phyloP scores from a whole-genome alignment of 225 moss, liverwort and hornwort species.

The Polytrichum formosum region DNA sequence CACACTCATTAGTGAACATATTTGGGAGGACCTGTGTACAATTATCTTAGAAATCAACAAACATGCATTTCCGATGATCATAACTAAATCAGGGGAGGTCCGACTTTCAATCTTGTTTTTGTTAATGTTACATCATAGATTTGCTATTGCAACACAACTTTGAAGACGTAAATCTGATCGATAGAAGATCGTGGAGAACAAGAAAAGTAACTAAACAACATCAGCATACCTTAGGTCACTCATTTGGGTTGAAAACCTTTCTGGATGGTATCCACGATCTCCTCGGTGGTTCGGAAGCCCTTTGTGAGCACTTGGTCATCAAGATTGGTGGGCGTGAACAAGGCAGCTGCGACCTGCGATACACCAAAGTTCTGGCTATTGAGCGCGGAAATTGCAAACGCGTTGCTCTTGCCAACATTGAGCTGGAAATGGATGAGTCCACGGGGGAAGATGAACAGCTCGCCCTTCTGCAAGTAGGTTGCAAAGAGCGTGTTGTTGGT shows the following conservation, averaged over 20 bases:
- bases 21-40: too few relatives aligned
- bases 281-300: background rate
- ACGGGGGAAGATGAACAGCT: conserved; percentile 29
- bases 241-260: background rate
- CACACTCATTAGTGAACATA: too few relatives aligned
- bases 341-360: background rate
- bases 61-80: too few relatives aligned
- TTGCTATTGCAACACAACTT: too few relatives aligned
- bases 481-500: conserved; percentile 1
- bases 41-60: too few relatives aligned
- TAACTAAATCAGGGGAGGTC: too few relatives aligned
- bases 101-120: too few relatives aligned
- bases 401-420: conserved; percentile 1
- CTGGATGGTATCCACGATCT: background rate
- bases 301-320: conserved; percentile 12
- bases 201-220: too few relatives aligned
- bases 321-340: conserved; percentile 24
- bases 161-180: too few relatives aligned
- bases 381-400: conserved; percentile 2
- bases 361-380: conserved; percentile 37
- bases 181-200: too few relatives aligned
- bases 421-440: conserved; percentile 32
- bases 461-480: conserved; percentile 16
- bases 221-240: too few relatives aligned
- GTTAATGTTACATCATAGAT: too few relatives aligned